phyloP scores from a whole-genome alignment of 345 rosid species.

The Sisymbrium altissimum region DNA sequence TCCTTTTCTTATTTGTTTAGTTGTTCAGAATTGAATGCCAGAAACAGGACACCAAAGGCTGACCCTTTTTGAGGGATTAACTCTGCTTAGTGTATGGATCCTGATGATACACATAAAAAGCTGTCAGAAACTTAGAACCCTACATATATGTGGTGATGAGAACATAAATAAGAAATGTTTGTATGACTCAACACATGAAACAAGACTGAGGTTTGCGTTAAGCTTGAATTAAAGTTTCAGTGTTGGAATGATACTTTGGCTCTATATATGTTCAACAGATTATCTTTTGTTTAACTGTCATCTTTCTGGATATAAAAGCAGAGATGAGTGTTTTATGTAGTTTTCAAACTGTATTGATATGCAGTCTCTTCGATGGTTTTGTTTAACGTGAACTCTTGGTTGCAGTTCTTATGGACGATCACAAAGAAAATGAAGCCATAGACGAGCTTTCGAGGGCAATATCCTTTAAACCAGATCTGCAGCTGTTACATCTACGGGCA shows the following conservation, averaged over 20 bases:
- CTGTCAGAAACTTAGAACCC: not conserved
- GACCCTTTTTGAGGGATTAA: not conserved
- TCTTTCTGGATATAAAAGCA: not conserved
- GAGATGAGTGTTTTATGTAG: not conserved
- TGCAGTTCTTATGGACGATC: constrained; percentile 96
- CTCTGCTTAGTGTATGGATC: not conserved
- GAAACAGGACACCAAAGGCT: not conserved
- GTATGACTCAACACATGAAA: not conserved
- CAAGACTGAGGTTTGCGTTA: not conserved
- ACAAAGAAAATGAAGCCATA: constrained; percentile 86
- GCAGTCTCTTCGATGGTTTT: not conserved
- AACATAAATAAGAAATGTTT: not conserved
- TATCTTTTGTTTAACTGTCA: not conserved
- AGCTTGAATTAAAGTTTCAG: not conserved
- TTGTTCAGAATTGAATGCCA: not conserved
- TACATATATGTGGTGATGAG: not conserved
- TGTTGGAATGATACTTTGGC: not conserved
- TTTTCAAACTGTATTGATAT: not conserved
- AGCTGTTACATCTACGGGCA: constrained; percentile 87
- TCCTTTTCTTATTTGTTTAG: not conserved
- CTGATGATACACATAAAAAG: not conserved
- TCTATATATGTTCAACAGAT: not conserved
- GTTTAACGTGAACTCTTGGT: constrained; percentile 1
- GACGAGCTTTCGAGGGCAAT: constrained; percentile 77
- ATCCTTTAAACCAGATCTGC: constrained; percentile 88